Percentiles rank a stretch among this genome's conserved stretches.
Conservation (phyloP, 257 asterid species). For the Nemophila menziesii region DNA sequence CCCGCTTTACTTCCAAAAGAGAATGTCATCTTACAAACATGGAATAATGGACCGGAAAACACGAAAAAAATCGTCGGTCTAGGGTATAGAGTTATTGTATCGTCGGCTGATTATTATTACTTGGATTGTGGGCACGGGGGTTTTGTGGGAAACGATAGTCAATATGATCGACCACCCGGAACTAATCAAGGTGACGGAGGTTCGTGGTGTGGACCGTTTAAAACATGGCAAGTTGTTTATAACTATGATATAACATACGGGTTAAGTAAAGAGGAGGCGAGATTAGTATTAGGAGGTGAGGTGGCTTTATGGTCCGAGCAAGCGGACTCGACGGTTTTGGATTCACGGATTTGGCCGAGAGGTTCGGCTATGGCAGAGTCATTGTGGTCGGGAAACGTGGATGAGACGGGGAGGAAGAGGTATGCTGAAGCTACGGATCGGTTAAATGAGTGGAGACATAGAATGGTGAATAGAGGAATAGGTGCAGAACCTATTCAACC, state of each 20-base stretch:
- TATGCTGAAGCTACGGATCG: slow-evolving; percentile 74
- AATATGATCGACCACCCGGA: slow-evolving; percentile 46
- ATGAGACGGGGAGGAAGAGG: slow-evolving; percentile 55
- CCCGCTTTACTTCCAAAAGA: slow-evolving; percentile 50
- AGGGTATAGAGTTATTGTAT: slow-evolving; percentile 72
- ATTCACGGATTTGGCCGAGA: slow-evolving; percentile 78
- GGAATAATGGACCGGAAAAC: slow-evolving; percentile 77
- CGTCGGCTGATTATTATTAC: slow-evolving; percentile 65
- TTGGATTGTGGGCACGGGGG: slow-evolving; percentile 90
- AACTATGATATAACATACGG: slow-evolving; percentile 73
- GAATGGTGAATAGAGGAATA: slow-evolving; percentile 72
- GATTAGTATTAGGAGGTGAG: slow-evolving; percentile 78
- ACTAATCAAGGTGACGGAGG: slow-evolving; percentile 56
- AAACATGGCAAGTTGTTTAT: slow-evolving; percentile 85
- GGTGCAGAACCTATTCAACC: slow-evolving; percentile 93
- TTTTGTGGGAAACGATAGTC: slow-evolving; percentile 55
- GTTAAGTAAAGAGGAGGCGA: slow-evolving; percentile 37
- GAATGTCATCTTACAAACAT: slow-evolving; percentile 59
- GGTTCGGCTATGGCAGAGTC: slow-evolving; percentile 77
- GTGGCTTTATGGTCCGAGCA: slow-evolving; percentile 94
- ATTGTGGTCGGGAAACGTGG: slow-evolving; percentile 81
- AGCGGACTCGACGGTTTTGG: slow-evolving; percentile 77
- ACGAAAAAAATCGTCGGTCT: slow-evolving; percentile 42
- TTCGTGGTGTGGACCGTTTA: slow-evolving; percentile 92
- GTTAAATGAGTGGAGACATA: slow-evolving; percentile 75